These are phyloP conservation scores for Talaromyces sp. DNA, from an alignment of 2,329 filamentous ascomycete genomes.

Conservation along the genomic window DNA sequence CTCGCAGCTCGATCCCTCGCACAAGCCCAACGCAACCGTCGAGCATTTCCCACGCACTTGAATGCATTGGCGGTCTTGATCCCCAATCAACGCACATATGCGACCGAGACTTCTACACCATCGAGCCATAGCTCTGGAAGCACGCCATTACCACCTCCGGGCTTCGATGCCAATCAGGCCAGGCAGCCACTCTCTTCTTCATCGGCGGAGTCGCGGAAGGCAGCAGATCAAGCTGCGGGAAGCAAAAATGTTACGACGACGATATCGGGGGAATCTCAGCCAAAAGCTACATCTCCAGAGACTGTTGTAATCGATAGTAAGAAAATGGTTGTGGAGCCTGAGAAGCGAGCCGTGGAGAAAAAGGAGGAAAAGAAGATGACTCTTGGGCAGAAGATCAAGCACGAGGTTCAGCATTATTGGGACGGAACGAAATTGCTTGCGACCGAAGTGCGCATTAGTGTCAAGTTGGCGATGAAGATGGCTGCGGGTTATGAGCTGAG, in stretches of 20 bases:
- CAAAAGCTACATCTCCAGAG: slow-evolving; percentile 2
- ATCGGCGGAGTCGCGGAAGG: slow-evolving; percentile 23
- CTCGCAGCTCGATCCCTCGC: slow-evolving; percentile 33
- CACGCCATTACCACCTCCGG: slow-evolving; percentile 71
- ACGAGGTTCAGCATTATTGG: slow-evolving; percentile 93
- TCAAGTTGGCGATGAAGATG: slow-evolving; percentile 91
- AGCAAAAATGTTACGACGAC: slow-evolving; percentile 38
- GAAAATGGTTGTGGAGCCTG: slow-evolving; percentile 36
- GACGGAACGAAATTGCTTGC: slow-evolving; percentile 94
- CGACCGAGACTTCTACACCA: slow-evolving; percentile 57
- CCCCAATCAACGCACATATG: slow-evolving; percentile 48
- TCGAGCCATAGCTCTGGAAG: slow-evolving; percentile 33
- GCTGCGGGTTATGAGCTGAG: slow-evolving; percentile 95
- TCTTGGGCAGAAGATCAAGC: slow-evolving; percentile 87
- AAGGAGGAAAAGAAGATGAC: slow-evolving; percentile 84
- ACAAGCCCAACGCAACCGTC: slow-evolving; percentile 33
- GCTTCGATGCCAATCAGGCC: slow-evolving; percentile 85
- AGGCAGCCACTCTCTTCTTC: slow-evolving; percentile 75
- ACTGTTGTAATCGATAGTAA: slow-evolving; percentile 30
- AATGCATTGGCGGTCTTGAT: slow-evolving; percentile 58
- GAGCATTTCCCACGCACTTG: slow-evolving; percentile 48
- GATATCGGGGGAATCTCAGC: background rate
- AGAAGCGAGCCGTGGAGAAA: slow-evolving; percentile 59
- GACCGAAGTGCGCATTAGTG: slow-evolving; percentile 90
- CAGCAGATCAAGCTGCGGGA: slow-evolving; percentile 27